Evolutionary conservation across 768 basidiomycete genomes (phyloP).

Genomic region (Termitomyces sp.): DNA sequence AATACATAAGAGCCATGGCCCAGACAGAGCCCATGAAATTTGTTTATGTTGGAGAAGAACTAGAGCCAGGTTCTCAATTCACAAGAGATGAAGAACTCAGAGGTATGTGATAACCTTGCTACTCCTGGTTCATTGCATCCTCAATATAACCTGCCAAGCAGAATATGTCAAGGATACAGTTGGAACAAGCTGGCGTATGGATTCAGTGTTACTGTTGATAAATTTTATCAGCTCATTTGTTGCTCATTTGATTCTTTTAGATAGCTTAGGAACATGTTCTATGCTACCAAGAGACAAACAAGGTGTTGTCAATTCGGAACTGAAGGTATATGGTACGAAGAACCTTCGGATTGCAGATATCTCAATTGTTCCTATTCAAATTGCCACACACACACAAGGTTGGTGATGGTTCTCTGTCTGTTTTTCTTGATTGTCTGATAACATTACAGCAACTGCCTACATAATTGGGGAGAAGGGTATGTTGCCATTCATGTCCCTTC

Average conservation of each 20-base stretch:
- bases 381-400: slow-evolving; percentile 48
- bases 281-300: slow-evolving; percentile 52
- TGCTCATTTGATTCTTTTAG: no score
- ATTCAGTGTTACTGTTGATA: background rate
- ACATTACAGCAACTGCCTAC: slow-evolving; percentile 38
- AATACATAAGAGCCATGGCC: slow-evolving; percentile 19
- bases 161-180: slow-evolving; percentile 20
- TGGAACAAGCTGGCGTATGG: slow-evolving; percentile 12
- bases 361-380: slow-evolving; percentile 52
- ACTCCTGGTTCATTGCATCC: background rate
- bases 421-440: background rate
- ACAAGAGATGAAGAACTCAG: slow-evolving; percentile 34
- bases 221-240: background rate
- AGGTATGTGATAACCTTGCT: slow-evolving; percentile 15
- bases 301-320: slow-evolving; percentile 50
- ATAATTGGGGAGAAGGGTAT: slow-evolving; percentile 50
- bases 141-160: background rate
- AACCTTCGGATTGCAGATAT: slow-evolving; percentile 56
- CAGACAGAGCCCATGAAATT: slow-evolving; percentile 20
- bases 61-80: slow-evolving; percentile 30
- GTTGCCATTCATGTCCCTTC: background rate
- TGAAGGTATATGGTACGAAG: slow-evolving; percentile 57
- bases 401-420: slow-evolving; percentile 6
- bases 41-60: slow-evolving; percentile 12
- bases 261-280: slow-evolving; percentile 47